Evolutionary conservation across 352 stramenopile species (phyloP).

Genomic region (Globisporangium ultimum): DNA sequence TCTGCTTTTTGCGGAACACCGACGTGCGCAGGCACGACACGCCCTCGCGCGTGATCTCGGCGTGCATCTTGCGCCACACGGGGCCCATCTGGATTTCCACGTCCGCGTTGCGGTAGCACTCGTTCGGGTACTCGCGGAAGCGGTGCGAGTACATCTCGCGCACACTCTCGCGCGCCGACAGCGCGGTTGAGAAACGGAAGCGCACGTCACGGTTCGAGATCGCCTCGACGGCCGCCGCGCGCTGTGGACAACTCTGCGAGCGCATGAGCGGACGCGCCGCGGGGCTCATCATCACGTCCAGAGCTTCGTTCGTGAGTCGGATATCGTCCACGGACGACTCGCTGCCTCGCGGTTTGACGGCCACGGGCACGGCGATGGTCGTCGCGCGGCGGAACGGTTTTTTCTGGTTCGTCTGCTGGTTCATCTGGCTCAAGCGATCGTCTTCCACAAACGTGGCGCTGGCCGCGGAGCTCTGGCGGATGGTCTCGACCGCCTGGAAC

Average conservation of each 20-base stretch:
- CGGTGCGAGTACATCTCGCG: constrained; percentile 69
- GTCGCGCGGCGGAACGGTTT: constrained; percentile 43
- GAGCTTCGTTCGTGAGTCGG: too few relatives aligned
- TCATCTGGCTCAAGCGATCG: too few relatives aligned
- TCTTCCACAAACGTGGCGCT: too few relatives aligned
- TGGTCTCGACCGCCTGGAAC: too few relatives aligned
- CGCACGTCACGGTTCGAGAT: constrained; percentile 54
- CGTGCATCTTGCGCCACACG: constrained; percentile 48
- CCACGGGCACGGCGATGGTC: constrained; percentile 42
- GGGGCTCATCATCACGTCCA: neutral
- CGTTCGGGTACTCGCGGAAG: constrained; percentile 49
- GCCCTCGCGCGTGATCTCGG: constrained; percentile 52
- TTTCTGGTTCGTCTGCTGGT: too few relatives aligned
- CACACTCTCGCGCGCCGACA: constrained; percentile 53
- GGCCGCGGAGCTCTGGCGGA: too few relatives aligned
- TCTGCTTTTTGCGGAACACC: constrained; percentile 60
- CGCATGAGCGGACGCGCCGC: constrained; percentile 24
- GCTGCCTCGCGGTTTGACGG: constrained; percentile 3
- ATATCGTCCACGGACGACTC: too few relatives aligned
- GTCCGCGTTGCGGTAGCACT: constrained; percentile 26
- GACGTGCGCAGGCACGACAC: constrained; percentile 50
- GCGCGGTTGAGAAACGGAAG: constrained; percentile 60
- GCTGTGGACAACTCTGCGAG: constrained; percentile 57
- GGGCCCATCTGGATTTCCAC: constrained; percentile 44
- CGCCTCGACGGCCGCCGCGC: constrained; percentile 47